These are phyloP conservation scores for Chalciporus chontae DNA, from an alignment of 768 basidiomycete genomes.

Conservation along the genomic window DNA sequence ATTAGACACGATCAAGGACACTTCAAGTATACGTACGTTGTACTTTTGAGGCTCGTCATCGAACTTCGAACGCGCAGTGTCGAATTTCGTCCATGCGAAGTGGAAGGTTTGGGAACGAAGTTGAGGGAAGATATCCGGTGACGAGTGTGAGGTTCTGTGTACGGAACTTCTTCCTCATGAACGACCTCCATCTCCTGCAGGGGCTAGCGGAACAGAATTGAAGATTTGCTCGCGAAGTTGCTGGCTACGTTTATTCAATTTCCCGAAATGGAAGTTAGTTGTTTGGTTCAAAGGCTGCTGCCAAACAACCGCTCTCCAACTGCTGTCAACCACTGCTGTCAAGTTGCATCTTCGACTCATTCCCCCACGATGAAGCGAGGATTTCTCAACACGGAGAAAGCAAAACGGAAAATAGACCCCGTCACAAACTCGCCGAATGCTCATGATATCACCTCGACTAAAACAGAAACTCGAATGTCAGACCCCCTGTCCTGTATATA, in stretches of 20 bases:
- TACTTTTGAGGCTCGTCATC: constrained; percentile 9
- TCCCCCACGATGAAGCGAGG: constrained; percentile 28
- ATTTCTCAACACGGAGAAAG: constrained; percentile 20
- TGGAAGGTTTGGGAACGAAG: constrained; percentile 7
- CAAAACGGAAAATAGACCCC: constrained; percentile 21
- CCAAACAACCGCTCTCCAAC: constrained; percentile 2
- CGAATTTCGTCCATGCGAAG: constrained; percentile 3
- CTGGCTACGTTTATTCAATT: neutral
- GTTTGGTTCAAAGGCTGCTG: constrained; percentile 17
- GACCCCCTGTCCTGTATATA: too few species aligned
- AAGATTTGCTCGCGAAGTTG: neutral
- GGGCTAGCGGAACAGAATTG: neutral
- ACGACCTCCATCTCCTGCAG: constrained; percentile 15
- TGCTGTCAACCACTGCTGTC: too few species aligned
- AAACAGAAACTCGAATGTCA: neutral
- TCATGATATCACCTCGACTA: neutral
- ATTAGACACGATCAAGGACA: neutral
- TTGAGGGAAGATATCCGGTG: constrained; percentile 15
- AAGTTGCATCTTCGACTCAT: too few species aligned
- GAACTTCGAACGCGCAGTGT: constrained; percentile 17
- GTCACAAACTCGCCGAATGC: neutral
- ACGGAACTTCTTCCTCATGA: constrained; percentile 10
- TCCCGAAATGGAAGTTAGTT: constrained; percentile 12
- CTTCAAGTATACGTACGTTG: constrained; percentile 12
- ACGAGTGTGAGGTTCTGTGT: constrained; percentile 2